Conservation (phyloP, 2,329 filamentous ascomycete genomes). For the Cytospora piceae region DNA sequence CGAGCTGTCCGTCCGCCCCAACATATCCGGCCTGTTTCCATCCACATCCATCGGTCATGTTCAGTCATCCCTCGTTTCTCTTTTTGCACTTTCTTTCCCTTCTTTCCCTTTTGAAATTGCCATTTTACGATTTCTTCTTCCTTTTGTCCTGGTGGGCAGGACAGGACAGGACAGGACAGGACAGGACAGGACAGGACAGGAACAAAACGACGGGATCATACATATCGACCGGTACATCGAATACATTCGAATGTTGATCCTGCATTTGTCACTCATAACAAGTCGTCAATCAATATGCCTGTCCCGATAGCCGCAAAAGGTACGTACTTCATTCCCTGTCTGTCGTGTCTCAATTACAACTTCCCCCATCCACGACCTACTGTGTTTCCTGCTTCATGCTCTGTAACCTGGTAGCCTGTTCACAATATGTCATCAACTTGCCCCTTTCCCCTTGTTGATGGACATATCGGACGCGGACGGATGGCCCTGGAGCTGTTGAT, state of each 20-base stretch:
- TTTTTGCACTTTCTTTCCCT: not conserved
- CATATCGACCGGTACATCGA: no score
- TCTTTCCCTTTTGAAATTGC: not conserved
- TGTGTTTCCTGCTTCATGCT: not conserved
- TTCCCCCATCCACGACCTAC: no score
- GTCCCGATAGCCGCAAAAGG: conserved; percentile 44
- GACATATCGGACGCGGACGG: not conserved
- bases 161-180: not conserved
- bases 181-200: not conserved
- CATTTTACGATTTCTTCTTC: not conserved
- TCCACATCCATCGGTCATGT: not conserved
- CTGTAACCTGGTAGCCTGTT: not conserved
- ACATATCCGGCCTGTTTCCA: not conserved
- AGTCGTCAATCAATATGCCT: conserved; percentile 39
- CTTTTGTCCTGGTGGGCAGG: conserved; percentile 1
- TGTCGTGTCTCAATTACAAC: conserved; percentile 4
- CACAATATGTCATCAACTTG: not conserved
- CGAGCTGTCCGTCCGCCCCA: conserved; percentile 2
- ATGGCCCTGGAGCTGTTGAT: conserved; percentile 12
- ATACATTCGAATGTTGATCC: not conserved
- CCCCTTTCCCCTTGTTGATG: not conserved
- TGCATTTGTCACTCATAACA: not conserved
- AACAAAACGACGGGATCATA: no score
- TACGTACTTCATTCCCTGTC: conserved; percentile 34
- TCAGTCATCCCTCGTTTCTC: not conserved